These are phyloP conservation scores for Mucor racemosus DNA, from an alignment of 371 early-diverging fungal species.

Conservation along the genomic window DNA sequence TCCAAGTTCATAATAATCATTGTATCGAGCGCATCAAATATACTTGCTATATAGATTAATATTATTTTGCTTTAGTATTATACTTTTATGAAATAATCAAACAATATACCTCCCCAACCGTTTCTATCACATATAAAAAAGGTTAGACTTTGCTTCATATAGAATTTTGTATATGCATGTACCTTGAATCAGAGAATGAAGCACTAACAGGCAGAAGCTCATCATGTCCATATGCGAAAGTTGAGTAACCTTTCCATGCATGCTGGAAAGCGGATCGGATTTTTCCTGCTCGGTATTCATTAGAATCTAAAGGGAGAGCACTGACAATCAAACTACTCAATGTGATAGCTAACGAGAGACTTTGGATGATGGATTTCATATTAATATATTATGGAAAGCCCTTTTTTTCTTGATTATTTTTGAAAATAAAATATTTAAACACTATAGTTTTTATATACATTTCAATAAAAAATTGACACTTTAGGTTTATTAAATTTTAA, in stretches of 20 bases:
- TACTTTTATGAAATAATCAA: constrained; percentile 23
- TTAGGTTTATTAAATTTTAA: too few species aligned
- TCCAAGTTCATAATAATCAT: constrained; percentile 77
- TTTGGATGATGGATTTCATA: too few species aligned
- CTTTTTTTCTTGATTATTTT: too few species aligned
- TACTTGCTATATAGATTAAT: constrained; percentile 49
- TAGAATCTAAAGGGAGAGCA: not conserved
- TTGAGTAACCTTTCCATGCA: constrained; percentile 75
- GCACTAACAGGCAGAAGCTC: constrained; percentile 50
- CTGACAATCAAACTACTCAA: not conserved
- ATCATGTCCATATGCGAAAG: constrained; percentile 53
- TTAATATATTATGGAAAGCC: too few species aligned
- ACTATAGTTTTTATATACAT: too few species aligned
- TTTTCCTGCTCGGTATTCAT: constrained; percentile 8
- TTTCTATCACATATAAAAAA: constrained; percentile 25
- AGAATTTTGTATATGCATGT: constrained; percentile 19
- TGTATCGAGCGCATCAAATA: constrained; percentile 89
- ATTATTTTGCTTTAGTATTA: too few species aligned
- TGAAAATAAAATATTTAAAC: too few species aligned
- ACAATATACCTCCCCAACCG: constrained; percentile 57
- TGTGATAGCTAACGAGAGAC: not conserved
- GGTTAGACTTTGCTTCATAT: not conserved
- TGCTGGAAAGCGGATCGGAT: constrained; percentile 56
- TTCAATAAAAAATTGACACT: too few species aligned
- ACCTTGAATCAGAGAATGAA: constrained; percentile 39